phyloP scores from a whole-genome alignment of 2,329 filamentous ascomycete genomes.

The Penicillium sp. region DNA sequence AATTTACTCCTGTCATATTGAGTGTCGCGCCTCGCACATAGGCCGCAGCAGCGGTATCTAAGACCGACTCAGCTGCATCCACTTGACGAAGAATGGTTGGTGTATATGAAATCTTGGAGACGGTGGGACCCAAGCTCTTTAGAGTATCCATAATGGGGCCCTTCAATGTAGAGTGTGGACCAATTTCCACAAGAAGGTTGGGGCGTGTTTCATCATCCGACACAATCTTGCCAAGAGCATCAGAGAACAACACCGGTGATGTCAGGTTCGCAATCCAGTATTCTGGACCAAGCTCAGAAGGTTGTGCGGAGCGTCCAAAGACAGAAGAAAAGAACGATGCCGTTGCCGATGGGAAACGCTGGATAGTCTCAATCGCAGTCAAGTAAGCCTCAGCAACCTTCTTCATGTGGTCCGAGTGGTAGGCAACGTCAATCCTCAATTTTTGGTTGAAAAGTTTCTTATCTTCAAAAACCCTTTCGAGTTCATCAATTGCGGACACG shows the following conservation, averaged over 20 bases:
- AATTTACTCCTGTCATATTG: conserved; percentile 21
- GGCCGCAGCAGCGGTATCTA: conserved; percentile 24
- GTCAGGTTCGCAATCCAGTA: conserved; percentile 32
- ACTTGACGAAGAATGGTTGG: conserved; percentile 26
- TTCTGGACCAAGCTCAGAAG: conserved; percentile 22
- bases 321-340: conserved; percentile 25
- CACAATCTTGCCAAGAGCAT: conserved; percentile 22
- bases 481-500: conserved; percentile 17
- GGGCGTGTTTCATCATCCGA: conserved; percentile 18
- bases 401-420: conserved; percentile 26
- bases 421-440: conserved; percentile 33
- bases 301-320: conserved; percentile 13
- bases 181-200: conserved; percentile 32
- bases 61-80: conserved; percentile 23
- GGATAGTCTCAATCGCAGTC: conserved; percentile 18
- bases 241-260: conserved; percentile 25
- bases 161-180: conserved; percentile 38
- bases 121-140: conserved; percentile 23
- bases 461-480: conserved; percentile 15
- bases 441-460: conserved; percentile 28
- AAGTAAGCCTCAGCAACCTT: conserved; percentile 23
- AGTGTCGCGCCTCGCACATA: conserved; percentile 20
- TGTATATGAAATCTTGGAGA: conserved; percentile 21
- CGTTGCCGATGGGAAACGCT: conserved; percentile 12
- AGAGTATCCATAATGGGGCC: conserved; percentile 30